Percentiles rank a stretch among this genome's conserved stretches.
Evolutionary conservation across 768 basidiomycete genomes (phyloP).

Genomic region (Russula compacta): DNA sequence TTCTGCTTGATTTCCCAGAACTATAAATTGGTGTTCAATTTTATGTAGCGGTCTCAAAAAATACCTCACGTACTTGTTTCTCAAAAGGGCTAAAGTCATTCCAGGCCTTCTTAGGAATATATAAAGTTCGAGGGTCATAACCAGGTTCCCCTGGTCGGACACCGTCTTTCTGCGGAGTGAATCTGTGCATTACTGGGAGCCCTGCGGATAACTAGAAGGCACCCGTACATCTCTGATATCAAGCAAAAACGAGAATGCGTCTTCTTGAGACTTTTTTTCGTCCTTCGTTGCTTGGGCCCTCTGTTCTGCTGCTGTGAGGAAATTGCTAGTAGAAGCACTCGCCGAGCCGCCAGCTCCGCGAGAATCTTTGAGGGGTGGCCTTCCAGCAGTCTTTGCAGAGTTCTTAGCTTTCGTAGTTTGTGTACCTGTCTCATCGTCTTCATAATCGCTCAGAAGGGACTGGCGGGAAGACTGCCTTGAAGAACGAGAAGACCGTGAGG

Average conservation of each 20-base stretch:
- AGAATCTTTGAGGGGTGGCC: slow-evolving; percentile 28
- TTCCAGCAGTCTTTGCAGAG: slow-evolving; percentile 25
- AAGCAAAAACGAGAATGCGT: slow-evolving; percentile 64
- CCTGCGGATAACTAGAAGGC: not conserved
- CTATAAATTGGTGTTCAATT: slow-evolving; percentile 15
- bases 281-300: slow-evolving; percentile 68
- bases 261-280: slow-evolving; percentile 72
- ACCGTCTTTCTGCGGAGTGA: slow-evolving; percentile 58
- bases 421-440: slow-evolving; percentile 25
- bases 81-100: slow-evolving; percentile 88
- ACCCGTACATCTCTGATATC: slow-evolving; percentile 61
- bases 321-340: slow-evolving; percentile 31
- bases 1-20: slow-evolving; percentile 85
- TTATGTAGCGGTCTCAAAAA: not conserved
- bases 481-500: slow-evolving; percentile 39
- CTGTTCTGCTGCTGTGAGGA: slow-evolving; percentile 80
- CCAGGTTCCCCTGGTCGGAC: slow-evolving; percentile 67
- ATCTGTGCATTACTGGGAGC: not conserved
- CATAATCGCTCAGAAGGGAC: slow-evolving; percentile 33
- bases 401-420: slow-evolving; percentile 32
- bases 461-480: slow-evolving; percentile 35
- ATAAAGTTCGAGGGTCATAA: slow-evolving; percentile 86
- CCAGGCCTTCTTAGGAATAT: slow-evolving; percentile 73
- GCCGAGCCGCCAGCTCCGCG: slow-evolving; percentile 21
- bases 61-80: slow-evolving; percentile 45